Evolutionary conservation across 768 basidiomycete species (phyloP).

Genomic region (Chlorophyllum brunneum): DNA sequence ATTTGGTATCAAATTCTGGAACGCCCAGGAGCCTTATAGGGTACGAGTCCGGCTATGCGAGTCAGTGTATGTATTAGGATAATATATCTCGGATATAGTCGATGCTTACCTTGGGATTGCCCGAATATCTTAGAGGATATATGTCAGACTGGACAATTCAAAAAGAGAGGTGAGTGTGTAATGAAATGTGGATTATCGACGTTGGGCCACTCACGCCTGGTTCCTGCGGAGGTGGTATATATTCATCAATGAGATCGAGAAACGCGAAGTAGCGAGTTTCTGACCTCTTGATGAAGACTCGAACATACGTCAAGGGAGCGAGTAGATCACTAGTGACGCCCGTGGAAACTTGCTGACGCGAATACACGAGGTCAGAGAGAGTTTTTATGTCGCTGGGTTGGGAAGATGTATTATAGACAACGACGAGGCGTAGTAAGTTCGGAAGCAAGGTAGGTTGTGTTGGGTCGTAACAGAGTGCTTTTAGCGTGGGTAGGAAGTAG

Average conservation of each 20-base stretch:
- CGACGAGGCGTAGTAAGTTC: background rate
- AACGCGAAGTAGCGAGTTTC: background rate
- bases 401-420: background rate
- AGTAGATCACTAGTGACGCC: background rate
- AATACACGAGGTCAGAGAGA: background rate
- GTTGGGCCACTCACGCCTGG: no score
- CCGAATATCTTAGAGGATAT: no score
- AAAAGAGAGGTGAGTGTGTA: no score
- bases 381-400: background rate
- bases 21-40: no score
- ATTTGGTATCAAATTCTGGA: no score
- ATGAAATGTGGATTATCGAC: no score
- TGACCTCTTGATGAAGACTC: background rate
- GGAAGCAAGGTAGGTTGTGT: background rate
- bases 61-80: no score
- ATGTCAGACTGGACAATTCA: no score
- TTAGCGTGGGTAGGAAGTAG: background rate
- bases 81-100: no score
- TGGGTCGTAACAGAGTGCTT: background rate
- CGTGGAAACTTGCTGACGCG: background rate
- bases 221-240: background rate
- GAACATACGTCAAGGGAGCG: background rate
- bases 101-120: no score
- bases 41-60: no score
- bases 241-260: background rate